phyloP scores from a whole-genome alignment of 208 protist species.

The Blastocrithidia nonstop region DNA sequence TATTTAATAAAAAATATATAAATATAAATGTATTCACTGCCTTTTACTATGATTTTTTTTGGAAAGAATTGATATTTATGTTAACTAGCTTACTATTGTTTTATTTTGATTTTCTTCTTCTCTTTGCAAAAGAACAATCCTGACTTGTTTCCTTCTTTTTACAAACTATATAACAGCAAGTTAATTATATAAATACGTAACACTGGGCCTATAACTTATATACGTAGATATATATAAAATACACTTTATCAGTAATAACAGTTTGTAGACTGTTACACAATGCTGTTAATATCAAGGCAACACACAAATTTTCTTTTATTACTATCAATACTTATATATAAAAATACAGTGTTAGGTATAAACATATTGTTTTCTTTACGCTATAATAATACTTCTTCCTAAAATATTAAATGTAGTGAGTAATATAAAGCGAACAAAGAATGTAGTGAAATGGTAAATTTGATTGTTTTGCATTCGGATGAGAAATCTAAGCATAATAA shows the following conservation, averaged over 20 bases:
- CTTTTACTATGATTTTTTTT: neutral
- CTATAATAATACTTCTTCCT: neutral
- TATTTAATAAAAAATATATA: neutral
- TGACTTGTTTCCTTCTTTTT: too few relatives aligned
- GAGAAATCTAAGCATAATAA: too few relatives aligned
- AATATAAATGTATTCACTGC: neutral
- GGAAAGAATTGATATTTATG: too few relatives aligned
- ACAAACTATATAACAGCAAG: too few relatives aligned
- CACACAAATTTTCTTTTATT: neutral
- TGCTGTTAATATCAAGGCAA: neutral
- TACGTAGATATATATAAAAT: neutral
- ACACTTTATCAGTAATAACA: too few relatives aligned
- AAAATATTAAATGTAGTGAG: neutral
- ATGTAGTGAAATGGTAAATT: too few relatives aligned
- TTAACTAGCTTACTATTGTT: too few relatives aligned
- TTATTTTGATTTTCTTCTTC: too few relatives aligned
- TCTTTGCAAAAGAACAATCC: too few relatives aligned
- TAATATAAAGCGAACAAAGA: neutral
- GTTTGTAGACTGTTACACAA: too few relatives aligned
- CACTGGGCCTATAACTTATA: neutral
- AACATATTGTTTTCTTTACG: slow-evolving; percentile 1
- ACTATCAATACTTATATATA: neutral
- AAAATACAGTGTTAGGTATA: neutral
- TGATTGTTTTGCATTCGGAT: too few relatives aligned
- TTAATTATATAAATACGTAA: neutral